Base-by-base conservation (phyloP, 352 stramenopile species). In the Phytopythium cucurbitacearum region DNA sequence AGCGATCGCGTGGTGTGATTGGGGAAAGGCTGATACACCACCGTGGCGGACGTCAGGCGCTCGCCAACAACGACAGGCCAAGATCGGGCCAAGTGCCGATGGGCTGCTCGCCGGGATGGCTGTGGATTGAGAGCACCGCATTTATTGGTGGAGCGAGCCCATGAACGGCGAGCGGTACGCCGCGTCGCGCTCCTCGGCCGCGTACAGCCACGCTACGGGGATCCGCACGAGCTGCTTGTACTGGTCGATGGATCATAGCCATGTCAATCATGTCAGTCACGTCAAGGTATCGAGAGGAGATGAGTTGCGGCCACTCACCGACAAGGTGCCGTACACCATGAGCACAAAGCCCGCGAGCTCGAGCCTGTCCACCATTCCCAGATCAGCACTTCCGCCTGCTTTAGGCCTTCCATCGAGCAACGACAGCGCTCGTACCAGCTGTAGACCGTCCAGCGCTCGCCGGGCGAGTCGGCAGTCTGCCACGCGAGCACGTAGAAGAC, bases 191-290 rank as follows among this genome's bases (percentile, higher is more conserved):
- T 69, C 51, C 53, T 92, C 77, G 3, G 64, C 53, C 13, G 58
- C 66, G 55, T 92, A 92, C 16, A 89, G 60, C 48, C 57, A 53
- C 7, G 45, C 12, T 13, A 74, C 9, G 3, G 83, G 80, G 37
- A 91, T 57, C 32, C 56, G 66, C 32, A 91, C 60, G 33, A 94
- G 62, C 62, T 91, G 80, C 71, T 94, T 94, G 76, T 91, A 91
- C 82, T 92, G 71, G 8, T 47, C 4, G 28, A 34, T 16, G 52
- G 15, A 57, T 5, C 33, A 9, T 28, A 12, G 42, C 13, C 46
- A 37, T 32, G 15, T 12, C 46, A 10, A 7, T 37, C 5, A 0
- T 12, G 40, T 28, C 13, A 37, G 40, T 34, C 21, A 32, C 10
- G 34, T 40, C 16, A 46, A 12, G 34, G 44, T 42, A n/a, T 37